Percentiles rank a stretch among this genome's conserved stretches.
Conservation (phyloP, 2,329 filamentous ascomycete species). For the Alternaria sp. region DNA sequence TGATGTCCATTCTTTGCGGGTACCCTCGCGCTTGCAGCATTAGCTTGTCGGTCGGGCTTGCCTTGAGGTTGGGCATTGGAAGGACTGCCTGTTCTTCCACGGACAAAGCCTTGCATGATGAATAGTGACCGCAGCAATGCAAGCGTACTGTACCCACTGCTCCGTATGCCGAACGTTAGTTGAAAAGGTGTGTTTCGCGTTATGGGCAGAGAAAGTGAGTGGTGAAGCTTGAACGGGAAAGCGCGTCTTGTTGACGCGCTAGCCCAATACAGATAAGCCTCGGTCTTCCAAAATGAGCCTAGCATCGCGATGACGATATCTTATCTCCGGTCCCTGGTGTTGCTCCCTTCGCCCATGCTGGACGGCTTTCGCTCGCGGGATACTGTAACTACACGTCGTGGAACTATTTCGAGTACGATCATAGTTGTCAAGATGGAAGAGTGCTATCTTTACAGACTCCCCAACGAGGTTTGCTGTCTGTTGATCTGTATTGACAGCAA, state of each 20-base stretch:
- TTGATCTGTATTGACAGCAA: background rate
- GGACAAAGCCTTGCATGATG: conserved; percentile 36
- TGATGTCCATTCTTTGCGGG: conserved; percentile 17
- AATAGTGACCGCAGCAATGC: background rate
- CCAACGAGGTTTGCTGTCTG: conserved; percentile 45
- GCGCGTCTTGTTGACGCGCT: conserved; percentile 33
- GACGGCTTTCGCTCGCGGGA: conserved; percentile 5
- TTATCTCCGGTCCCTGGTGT: conserved; percentile 30
- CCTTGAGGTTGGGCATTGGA: conserved; percentile 19
- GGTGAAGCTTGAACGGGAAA: conserved; percentile 37
- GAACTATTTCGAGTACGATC: background rate
- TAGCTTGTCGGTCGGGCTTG: conserved; percentile 24
- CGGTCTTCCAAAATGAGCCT: conserved; percentile 12
- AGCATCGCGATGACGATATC: conserved; percentile 40
- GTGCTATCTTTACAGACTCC: conserved; percentile 48
- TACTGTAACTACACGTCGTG: background rate
- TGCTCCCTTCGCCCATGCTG: conserved; percentile 25
- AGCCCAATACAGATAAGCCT: conserved; percentile 25
- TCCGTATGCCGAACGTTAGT: background rate
- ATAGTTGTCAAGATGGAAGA: conserved; percentile 28
- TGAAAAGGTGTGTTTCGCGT: conserved; percentile 4
- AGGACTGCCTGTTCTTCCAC: conserved; percentile 27
- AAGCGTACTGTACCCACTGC: background rate
- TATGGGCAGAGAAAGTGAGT: conserved; percentile 23
- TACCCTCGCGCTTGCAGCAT: conserved; percentile 37